phyloP scores from a whole-genome alignment of 345 rosid genomes.

The Citrus inodora region DNA sequence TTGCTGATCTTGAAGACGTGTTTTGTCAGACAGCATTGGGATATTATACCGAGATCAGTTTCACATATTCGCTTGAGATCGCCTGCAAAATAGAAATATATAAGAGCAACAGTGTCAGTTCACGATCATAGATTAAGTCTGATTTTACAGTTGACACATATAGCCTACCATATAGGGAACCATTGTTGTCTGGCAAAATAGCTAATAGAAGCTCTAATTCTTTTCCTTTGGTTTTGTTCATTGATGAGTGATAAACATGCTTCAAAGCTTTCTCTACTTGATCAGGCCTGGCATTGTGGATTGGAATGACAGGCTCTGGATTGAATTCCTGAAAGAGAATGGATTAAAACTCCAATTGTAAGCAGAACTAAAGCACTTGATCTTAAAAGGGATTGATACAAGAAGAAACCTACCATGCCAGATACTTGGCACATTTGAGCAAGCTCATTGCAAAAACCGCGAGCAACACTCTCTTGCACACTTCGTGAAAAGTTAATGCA shows the following conservation, averaged over 20 bases:
- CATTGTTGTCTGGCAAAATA: constrained; percentile 95
- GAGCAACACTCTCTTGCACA: constrained; percentile 92
- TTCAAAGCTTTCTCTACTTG: constrained; percentile 97
- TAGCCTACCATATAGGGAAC: constrained; percentile 80
- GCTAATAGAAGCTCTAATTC: constrained; percentile 90
- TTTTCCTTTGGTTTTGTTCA: constrained; percentile 89
- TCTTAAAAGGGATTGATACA: background rate
- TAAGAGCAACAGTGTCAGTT: constrained; percentile 2
- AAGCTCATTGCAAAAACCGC: constrained; percentile 89
- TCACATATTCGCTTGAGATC: constrained; percentile 97
- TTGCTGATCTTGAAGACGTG: constrained; percentile 97
- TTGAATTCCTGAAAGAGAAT: constrained; percentile 64
- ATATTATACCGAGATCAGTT: constrained; percentile 94
- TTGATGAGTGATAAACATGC: constrained; percentile 76
- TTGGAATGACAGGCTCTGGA: constrained; percentile 88
- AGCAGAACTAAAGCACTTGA: background rate
- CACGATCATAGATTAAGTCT: background rate
- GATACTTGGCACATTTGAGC: constrained; percentile 97
- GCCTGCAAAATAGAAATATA: constrained; percentile 39
- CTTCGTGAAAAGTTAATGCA: constrained; percentile 95
- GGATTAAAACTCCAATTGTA: background rate
- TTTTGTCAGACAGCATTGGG: constrained; percentile 96
- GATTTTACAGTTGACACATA: background rate
- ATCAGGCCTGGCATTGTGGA: constrained; percentile 87
- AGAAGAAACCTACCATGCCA: constrained; percentile 73